Base-by-base conservation (phyloP, 768 basidiomycete genomes). In the Lactarius tabidus region DNA sequence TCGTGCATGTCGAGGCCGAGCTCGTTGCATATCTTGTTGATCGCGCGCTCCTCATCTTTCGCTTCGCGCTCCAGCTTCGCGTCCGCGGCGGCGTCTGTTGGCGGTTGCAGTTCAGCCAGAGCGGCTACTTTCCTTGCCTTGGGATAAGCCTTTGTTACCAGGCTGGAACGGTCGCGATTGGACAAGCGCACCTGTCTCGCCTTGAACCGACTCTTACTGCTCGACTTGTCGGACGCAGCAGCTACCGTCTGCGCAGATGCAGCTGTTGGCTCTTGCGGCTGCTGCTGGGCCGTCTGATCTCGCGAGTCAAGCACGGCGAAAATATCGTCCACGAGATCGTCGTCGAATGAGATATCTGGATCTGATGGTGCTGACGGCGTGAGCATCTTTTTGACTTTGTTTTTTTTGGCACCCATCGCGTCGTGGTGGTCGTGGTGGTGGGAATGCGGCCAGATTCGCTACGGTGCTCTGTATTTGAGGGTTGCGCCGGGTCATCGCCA, bases 61-160 rank as follows among this genome's bases (percentile, higher is more conserved):
- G 87, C 85, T 71, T 90, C 88, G 60, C 79, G 80, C 68, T 86
- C 80, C 1, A 90, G 71, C 62, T 80, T 78, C 18, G 84, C 86
- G 64, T 89, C 84, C 3, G 77, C 77, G n/a, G 80, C 84, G 28
- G 83, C 79, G 71, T 93, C 82, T 52, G 78, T 80, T 18, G 81
- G 77, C 5, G 81, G 64, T 63, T 80, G 79, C 33, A 79, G 75
- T 69, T 87, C 82, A 23, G 83, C 84, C 17, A 89, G 76, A 2
- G 82, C 80, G 18, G 86, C 88, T 14, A 85, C 88, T 73, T 87
- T 93, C 70, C 88, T 82, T 20, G 86, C 88, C 91, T 94, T 45
- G 39, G 59, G 59, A 67, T 65, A 55, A 68, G 54, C 66, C 14
- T 15, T 41, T 36, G 59, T 68, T 55, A 57, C 23, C 56, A 60